These are phyloP conservation scores for Chamaecyparis obtusa DNA, from an alignment of 75 land plant species.

Conservation along the genomic window DNA sequence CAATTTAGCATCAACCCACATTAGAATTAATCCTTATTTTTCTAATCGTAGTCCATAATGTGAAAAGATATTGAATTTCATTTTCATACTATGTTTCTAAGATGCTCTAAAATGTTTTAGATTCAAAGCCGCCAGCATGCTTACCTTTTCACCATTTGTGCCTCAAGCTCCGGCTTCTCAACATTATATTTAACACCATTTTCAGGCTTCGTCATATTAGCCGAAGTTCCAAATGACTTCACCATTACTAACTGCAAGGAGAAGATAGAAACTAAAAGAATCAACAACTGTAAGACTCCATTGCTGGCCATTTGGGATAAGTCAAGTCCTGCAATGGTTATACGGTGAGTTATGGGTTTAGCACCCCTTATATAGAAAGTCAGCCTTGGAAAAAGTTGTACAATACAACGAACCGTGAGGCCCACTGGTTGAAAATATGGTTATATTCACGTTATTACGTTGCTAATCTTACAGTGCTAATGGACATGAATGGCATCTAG, in stretches of 20 bases:
- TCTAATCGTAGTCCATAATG: not conserved
- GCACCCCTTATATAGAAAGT: not conserved
- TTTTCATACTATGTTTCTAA: not conserved
- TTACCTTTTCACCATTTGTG: not conserved
- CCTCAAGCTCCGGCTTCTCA: not conserved
- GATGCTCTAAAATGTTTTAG: not conserved
- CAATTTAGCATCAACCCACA: too few species aligned
- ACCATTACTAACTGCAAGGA: not conserved
- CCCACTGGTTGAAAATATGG: not conserved
- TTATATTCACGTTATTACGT: not conserved
- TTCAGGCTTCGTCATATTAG: not conserved
- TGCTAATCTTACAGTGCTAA: not conserved
- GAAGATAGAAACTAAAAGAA: not conserved
- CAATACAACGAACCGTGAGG: not conserved
- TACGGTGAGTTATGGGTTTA: not conserved
- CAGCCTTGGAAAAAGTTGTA: not conserved
- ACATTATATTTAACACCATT: not conserved
- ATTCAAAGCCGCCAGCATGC: too few species aligned
- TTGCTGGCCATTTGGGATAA: not conserved
- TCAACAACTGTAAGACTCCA: not conserved
- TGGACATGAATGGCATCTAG: not conserved
- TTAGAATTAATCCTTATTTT: too few species aligned
- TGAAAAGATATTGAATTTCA: not conserved
- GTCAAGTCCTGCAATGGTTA: not conserved
- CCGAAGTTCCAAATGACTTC: not conserved